Evolutionary conservation across 1,284 basidiomycete species (phyloP), one percentile per base, ranked within the genome.

Genomic region (Ustilago shanxiensis): DNA sequence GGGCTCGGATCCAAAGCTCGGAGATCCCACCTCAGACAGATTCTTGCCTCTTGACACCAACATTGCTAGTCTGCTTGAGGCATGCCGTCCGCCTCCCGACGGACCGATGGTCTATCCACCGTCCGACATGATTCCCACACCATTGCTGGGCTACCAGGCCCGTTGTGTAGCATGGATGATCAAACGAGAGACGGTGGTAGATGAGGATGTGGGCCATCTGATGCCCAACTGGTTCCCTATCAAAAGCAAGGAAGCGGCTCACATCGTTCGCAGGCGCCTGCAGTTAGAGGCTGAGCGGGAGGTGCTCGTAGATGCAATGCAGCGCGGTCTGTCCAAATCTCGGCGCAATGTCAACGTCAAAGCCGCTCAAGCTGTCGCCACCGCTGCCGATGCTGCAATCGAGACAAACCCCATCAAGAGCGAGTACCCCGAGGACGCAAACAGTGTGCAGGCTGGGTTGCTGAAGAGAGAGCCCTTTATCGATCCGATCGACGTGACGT

Each of bases 91-190:
- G 3, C 75, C 60, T 16, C 9, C 53, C 18, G 64, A 67, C 13
- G 71, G 75, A 3, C 63, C 66, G 4, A 39, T 54, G 24, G 58
- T 55, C 22, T 64, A 56, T 45, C 75, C 75, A 9, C 71, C 75
- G 0, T 20, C 60, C 13, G 75, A 74, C 49, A 58, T 71, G 37
- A 73, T 77, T 16, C 66, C 62, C 9, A 73, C 75, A 4, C 71
- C 66, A 7, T 53, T 77, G 56, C 35, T 77, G 8, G 57, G 60
- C 39, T 77, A 77, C 45, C 75, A 77, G 41, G 75, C 75, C 3
- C 75, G 75, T 20, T 77, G 75, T 22, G 37, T 77, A 7, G 71
- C 70, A 1, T 77, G 75, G 75, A 73, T 77, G 75, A 63, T 77
- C 55, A 66, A 69, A 39, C 51, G 66, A 11, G 75, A 77, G 47